Evolutionary conservation across 176 grass and related monocot genomes (phyloP), one percentile per base, ranked within the genome.

Genomic region (Tillandsia fasciculata): DNA sequence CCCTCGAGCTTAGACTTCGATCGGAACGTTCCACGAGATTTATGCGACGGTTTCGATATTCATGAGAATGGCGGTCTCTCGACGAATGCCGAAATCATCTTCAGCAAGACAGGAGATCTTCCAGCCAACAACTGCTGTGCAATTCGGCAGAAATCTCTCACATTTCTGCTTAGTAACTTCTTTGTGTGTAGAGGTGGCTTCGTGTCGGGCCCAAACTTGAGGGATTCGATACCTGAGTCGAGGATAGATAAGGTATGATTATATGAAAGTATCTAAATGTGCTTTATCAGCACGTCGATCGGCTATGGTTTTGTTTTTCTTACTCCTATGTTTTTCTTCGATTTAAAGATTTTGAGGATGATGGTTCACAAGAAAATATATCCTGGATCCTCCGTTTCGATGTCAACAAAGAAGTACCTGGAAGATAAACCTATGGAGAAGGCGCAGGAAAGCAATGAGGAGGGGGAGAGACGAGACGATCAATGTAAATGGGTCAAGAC

Each of bases 401-500:
- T 42, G 6, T 70, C 82, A 12, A 72, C 63, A 9, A 69, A 67
- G 22, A 85, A 76, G 56, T 67, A 63, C 49, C 68, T 80, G 72
- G 50, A 69, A 67, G 48, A 80, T 56, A 67, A 53, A 64, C 70
- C 66, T 1, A 29, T 26, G 10, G 69, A 76, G 64, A 78, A 33
- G 53, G 64, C 12, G n/a, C 12, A 23, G 27, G 63, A 83, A 68
- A 33, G 48, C 9, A 20, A 74, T 42, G 11, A 50, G 2, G 47
- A 49, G 1, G 63, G 50, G 3, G n/a, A 29, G 12, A 64, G 49
- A 11, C 67, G 69, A 1, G 56, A 66, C n/a, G 74, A 89, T 48
- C 17, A 26, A 9, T 71, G 76, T 23, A 91, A 81, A 59, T 96
- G 92, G 88, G 87, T 96, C 75, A 89, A 56, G 80, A 91, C 92